A percentile compares a stretch with the other conserved stretches of the same genome.
phyloP scores from a whole-genome alignment of 495 filamentous ascomycete genomes.

The Filosporella fistucella region DNA sequence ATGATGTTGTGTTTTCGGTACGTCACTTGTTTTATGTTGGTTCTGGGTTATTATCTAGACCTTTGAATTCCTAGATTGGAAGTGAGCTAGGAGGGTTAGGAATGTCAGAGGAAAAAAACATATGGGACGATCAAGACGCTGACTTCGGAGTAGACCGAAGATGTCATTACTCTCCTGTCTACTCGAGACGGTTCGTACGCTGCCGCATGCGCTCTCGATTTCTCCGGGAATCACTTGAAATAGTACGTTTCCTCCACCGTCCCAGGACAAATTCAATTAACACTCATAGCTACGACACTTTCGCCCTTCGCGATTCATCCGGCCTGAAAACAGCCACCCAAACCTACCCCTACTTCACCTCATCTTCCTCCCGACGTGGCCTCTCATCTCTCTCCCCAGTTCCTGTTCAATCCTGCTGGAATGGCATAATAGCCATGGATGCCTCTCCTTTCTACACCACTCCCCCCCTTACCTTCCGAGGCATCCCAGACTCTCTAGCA shows the following conservation, averaged over 20 bases:
- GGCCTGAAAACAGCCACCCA: conserved; percentile 59
- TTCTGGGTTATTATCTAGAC: too few relatives aligned
- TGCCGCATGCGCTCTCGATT: conserved; percentile 80
- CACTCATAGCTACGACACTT: conserved; percentile 63
- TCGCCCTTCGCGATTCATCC: conserved; percentile 68
- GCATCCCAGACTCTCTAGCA: conserved; percentile 65
- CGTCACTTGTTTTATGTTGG: conserved; percentile 11
- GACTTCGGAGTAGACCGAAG: conserved; percentile 41
- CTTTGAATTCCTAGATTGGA: too few relatives aligned
- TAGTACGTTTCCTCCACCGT: conserved; percentile 30
- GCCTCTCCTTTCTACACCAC: conserved; percentile 52
- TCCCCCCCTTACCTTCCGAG: conserved; percentile 55
- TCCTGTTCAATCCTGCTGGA: conserved; percentile 78
- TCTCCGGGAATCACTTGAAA: conserved; percentile 52
- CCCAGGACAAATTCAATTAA: not conserved
- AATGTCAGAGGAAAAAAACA: too few relatives aligned
- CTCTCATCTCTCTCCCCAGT: conserved; percentile 52
- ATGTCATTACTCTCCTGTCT: conserved; percentile 63
- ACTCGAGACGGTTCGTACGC: conserved; percentile 72
- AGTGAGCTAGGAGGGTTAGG: too few relatives aligned
- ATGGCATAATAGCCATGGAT: conserved; percentile 57
- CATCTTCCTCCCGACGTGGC: conserved; percentile 51
- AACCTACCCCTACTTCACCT: conserved; percentile 76
- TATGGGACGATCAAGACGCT: not conserved
- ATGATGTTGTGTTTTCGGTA: conserved; percentile 72